Evolutionary conservation across 495 filamentous ascomycete species (phyloP).

Genomic region (Wilcoxina mikolae): DNA sequence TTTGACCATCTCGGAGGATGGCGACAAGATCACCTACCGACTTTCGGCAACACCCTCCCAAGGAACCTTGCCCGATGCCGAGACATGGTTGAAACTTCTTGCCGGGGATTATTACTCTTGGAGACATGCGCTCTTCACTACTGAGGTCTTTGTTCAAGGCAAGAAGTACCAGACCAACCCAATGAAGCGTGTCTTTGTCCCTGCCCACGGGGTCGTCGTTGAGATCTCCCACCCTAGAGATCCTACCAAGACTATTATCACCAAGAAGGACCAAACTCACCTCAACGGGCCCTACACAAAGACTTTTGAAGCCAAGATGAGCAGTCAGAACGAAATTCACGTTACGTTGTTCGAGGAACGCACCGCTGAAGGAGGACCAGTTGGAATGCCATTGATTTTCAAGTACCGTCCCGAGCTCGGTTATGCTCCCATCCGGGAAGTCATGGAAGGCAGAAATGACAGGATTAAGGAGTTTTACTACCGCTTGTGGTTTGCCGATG

Average conservation of each 20-base stretch:
- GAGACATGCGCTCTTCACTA: conserved; percentile 94
- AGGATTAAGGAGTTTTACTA: conserved; percentile 98
- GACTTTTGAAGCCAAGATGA: conserved; percentile 70
- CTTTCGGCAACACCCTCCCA: conserved; percentile 54
- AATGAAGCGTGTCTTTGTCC: conserved; percentile 76
- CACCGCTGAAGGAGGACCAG: conserved; percentile 61
- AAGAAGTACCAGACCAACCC: conserved; percentile 95
- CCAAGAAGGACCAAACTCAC: conserved; percentile 54
- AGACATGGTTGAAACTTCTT: conserved; percentile 74
- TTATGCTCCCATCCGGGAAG: conserved; percentile 86
- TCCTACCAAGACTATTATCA: conserved; percentile 62
- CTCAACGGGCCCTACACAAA: conserved; percentile 51
- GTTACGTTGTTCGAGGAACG: conserved; percentile 81
- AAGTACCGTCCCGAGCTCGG: conserved; percentile 86
- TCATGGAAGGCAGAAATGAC: conserved; percentile 88
- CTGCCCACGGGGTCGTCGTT: conserved; percentile 69
- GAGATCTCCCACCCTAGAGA: conserved; percentile 71
- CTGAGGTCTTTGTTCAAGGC: conserved; percentile 86
- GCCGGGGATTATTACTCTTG: conserved; percentile 77
- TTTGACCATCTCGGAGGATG: conserved; percentile 58
- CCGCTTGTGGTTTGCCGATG: conserved; percentile 86
- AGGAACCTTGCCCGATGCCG: conserved; percentile 55
- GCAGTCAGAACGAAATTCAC: conserved; percentile 60
- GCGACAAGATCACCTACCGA: conserved; percentile 62
- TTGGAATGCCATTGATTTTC: conserved; percentile 69